Conservation (phyloP, 768 basidiomycete genomes). For the Strobilomyces dryophilus region DNA sequence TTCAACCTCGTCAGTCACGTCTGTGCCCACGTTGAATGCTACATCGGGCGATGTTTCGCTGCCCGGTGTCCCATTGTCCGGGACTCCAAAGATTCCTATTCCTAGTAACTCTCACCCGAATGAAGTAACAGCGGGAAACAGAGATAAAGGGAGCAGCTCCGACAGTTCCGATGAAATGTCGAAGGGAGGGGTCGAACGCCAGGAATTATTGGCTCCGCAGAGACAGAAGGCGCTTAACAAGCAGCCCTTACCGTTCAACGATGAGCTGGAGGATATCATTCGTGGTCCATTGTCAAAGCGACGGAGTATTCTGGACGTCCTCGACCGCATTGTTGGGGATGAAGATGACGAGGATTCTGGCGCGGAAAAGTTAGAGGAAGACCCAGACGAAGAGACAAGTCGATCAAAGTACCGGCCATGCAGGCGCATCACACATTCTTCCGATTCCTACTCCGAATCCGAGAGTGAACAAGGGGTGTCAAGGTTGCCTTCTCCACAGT, state of each 20-base stretch:
- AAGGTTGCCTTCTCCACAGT: constrained; percentile 14
- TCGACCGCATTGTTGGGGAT: constrained; percentile 28
- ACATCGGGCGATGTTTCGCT: background rate
- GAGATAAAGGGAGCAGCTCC: constrained; percentile 38
- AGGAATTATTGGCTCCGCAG: constrained; percentile 1
- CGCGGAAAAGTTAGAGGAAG: constrained; percentile 41
- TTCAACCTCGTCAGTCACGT: constrained; percentile 3
- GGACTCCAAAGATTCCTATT: constrained; percentile 26
- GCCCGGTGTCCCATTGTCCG: constrained; percentile 1
- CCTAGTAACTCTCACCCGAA: constrained; percentile 32
- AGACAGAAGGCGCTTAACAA: background rate
- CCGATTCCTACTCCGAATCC: constrained; percentile 32
- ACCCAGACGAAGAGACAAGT: constrained; percentile 32
- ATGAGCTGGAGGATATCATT: constrained; percentile 39
- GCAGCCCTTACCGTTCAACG: constrained; percentile 7
- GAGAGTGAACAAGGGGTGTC: constrained; percentile 33
- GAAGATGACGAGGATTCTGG: constrained; percentile 33
- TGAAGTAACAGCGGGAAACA: constrained; percentile 35
- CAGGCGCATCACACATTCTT: constrained; percentile 31
- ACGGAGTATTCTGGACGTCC: constrained; percentile 19
- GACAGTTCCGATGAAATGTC: constrained; percentile 31
- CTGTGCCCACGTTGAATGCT: background rate
- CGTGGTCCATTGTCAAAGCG: constrained; percentile 35
- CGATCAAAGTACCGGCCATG: constrained; percentile 30
- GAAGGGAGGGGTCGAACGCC: constrained; percentile 16